Evolutionary conservation across 495 filamentous ascomycete species (phyloP).

Genomic region (Penicillium atrosanguineum): DNA sequence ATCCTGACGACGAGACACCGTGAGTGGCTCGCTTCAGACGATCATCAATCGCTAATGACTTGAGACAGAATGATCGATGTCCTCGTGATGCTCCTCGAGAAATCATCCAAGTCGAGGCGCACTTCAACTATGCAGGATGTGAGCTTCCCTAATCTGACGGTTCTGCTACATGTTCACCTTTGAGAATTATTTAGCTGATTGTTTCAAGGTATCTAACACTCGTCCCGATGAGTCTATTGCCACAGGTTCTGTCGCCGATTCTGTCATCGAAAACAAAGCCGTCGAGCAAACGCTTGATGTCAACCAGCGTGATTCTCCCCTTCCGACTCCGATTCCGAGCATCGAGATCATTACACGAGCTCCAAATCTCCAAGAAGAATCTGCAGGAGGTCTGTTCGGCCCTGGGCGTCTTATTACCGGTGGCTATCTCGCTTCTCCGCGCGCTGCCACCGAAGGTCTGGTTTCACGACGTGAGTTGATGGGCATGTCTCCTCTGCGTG

Average conservation of each 20-base stretch:
- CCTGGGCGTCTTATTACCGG: no score
- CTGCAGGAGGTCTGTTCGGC: neutral
- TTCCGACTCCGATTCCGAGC: neutral
- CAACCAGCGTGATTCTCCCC: neutral
- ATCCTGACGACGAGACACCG: neutral
- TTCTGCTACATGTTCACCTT: neutral
- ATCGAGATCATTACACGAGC: neutral
- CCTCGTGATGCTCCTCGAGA: constrained; percentile 1
- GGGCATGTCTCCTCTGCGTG: neutral
- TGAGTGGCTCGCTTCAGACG: neutral
- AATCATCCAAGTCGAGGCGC: neutral
- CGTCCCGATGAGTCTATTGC: neutral
- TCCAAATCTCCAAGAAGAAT: neutral
- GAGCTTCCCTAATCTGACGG: constrained; percentile 1
- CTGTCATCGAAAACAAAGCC: neutral
- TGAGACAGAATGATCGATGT: constrained; percentile 1
- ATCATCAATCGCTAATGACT: neutral
- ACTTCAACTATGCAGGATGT: neutral
- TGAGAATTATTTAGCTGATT: neutral
- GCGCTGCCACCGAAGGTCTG: neutral
- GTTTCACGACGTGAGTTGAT: neutral
- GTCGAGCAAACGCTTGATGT: neutral
- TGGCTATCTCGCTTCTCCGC: neutral
- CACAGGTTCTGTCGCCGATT: neutral
- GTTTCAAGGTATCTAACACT: neutral